Evolutionary conservation across 2,329 filamentous ascomycete species (phyloP).

Genomic region (Lomentospora prolificans): DNA sequence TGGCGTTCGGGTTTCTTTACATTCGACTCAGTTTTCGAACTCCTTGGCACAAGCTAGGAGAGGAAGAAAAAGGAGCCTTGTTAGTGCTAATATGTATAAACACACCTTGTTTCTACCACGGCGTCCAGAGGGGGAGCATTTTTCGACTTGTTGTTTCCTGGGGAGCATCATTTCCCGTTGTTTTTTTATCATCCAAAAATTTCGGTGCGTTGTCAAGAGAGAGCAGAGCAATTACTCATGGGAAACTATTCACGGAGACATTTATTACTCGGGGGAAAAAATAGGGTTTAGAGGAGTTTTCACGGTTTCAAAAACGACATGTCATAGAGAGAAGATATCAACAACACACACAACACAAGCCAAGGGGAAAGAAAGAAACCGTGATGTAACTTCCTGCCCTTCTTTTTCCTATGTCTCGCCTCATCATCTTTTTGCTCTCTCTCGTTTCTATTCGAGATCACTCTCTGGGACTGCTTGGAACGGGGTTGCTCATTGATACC

Average conservation of each 20-base stretch:
- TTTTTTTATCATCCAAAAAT: not conserved
- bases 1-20: not conserved
- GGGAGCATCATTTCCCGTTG: not conserved
- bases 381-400: not conserved
- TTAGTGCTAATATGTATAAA: conserved; percentile 14
- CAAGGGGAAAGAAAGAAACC: not conserved
- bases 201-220: not conserved
- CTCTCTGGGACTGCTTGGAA: not conserved
- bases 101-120: conserved; percentile 6
- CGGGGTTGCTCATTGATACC: not conserved
- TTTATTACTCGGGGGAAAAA: not conserved
- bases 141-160: no score
- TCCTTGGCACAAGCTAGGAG: not conserved
- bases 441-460: not conserved
- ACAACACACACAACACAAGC: not conserved
- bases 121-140: not conserved
- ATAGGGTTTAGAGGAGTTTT: not conserved
- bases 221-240: not conserved
- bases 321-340: not conserved
- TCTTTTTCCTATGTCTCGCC: not conserved
- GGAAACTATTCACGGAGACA: not conserved
- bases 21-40: not conserved
- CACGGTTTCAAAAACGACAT: not conserved
- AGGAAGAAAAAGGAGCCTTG: not conserved
- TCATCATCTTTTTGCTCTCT: not conserved